Percentiles rank a stretch among this genome's conserved stretches.
Evolutionary conservation across 306 rosid species (phyloP).

Genomic region (Cicer judaicum): DNA sequence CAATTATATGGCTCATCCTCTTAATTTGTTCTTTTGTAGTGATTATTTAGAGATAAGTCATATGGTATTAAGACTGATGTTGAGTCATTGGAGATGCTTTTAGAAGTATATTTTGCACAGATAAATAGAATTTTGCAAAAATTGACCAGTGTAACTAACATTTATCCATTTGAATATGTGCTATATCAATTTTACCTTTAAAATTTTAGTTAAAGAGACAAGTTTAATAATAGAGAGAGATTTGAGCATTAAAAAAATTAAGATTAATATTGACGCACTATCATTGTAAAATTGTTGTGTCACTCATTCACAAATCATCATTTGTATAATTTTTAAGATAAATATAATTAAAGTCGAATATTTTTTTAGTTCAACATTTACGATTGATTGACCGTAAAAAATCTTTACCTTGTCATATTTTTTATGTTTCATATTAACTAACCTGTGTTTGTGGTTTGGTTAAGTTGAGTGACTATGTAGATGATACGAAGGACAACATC

Average conservation of each 20-base stretch:
- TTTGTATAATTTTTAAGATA: too few relatives aligned
- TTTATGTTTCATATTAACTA: neutral
- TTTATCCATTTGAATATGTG: neutral
- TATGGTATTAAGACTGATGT: constrained; percentile 55
- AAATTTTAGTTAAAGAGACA: neutral
- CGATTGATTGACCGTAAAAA: too few relatives aligned
- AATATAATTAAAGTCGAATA: too few relatives aligned
- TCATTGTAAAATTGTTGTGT: too few relatives aligned
- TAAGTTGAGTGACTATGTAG: constrained; percentile 84
- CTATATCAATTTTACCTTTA: neutral
- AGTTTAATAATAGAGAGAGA: too few relatives aligned
- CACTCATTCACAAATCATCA: too few relatives aligned
- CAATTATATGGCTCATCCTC: neutral
- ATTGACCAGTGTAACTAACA: constrained; percentile 61
- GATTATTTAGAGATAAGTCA: constrained; percentile 43
- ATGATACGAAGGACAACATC: constrained; percentile 84
- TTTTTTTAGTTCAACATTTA: too few relatives aligned
- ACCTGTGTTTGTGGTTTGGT: neutral
- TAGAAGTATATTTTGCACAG: constrained; percentile 88
- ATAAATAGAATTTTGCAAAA: constrained; percentile 74
- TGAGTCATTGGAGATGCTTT: constrained; percentile 84
- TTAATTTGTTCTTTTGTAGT: constrained; percentile 23
- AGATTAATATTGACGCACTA: too few relatives aligned
- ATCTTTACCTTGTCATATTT: too few relatives aligned
- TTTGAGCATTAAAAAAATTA: too few relatives aligned